phyloP scores from a whole-genome alignment of 768 basidiomycete genomes.

The Sistotremastrum suecicum region DNA sequence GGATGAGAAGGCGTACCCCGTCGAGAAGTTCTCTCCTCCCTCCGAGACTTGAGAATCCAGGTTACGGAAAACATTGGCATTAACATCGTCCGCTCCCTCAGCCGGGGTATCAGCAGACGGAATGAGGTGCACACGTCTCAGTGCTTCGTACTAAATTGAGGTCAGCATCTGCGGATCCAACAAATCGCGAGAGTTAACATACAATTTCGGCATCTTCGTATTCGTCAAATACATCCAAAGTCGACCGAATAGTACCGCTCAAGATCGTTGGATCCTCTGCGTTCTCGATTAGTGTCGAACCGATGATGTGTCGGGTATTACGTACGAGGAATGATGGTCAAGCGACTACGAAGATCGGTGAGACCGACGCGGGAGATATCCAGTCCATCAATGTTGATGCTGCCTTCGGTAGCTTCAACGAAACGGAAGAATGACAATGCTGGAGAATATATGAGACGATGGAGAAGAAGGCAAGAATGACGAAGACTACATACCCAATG shows the following conservation, averaged over 20 bases:
- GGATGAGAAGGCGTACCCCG: conserved; percentile 35
- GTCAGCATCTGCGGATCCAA: conserved; percentile 1
- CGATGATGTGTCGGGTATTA: conserved; percentile 1
- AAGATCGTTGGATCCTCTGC: conserved; percentile 82
- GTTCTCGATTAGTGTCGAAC: background rate
- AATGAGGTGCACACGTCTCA: conserved; percentile 74
- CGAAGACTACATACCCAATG: conserved; percentile 23
- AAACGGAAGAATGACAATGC: conserved; percentile 82
- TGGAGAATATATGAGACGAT: background rate
- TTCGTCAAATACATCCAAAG: conserved; percentile 76
- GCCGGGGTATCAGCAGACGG: conserved; percentile 36
- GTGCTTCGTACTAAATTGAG: conserved; percentile 50
- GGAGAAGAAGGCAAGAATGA: background rate
- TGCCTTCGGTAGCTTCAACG: conserved; percentile 72
- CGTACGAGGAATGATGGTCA: conserved; percentile 68
- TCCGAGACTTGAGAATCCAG: conserved; percentile 65
- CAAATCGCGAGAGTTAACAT: too few relatives aligned
- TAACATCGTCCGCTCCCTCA: conserved; percentile 36
- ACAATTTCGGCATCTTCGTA: conserved; percentile 75
- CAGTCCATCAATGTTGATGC: conserved; percentile 61
- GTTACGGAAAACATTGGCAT: conserved; percentile 63
- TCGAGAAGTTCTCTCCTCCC: conserved; percentile 83
- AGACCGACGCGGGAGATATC: conserved; percentile 72
- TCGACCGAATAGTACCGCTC: conserved; percentile 67
- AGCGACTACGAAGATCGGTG: conserved; percentile 61